Conservation (phyloP, 106 monocot species). For the Acorus gramineus region DNA sequence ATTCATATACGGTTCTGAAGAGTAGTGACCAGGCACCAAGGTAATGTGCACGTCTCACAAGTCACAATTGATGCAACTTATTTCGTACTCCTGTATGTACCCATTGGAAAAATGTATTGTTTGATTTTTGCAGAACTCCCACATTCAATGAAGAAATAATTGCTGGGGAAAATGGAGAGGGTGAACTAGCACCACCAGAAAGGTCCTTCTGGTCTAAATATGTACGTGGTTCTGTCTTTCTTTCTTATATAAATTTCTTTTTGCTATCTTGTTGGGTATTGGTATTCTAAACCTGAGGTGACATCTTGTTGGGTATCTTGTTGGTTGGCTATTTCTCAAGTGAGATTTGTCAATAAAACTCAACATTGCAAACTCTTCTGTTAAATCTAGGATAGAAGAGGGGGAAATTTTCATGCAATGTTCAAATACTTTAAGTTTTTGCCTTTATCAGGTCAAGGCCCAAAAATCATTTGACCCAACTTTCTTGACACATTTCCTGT, state of each 20-base stretch:
- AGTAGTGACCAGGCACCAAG: slow-evolving; percentile 66
- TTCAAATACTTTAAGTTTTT: too few species aligned
- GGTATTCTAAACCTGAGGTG: background rate
- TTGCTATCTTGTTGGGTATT: slow-evolving; percentile 1
- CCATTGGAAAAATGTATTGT: background rate
- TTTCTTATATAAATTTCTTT: background rate
- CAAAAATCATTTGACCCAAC: too few species aligned
- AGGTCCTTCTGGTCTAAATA: slow-evolving; percentile 99
- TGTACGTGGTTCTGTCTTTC: slow-evolving; percentile 30
- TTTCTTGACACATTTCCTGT: too few species aligned
- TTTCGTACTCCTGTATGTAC: background rate
- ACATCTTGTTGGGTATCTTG: too few species aligned
- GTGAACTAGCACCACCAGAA: slow-evolving; percentile 72
- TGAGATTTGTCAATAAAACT: too few species aligned
- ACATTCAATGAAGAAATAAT: slow-evolving; percentile 78
- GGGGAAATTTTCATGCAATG: too few species aligned
- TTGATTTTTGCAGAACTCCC: slow-evolving; percentile 57
- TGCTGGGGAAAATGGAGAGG: slow-evolving; percentile 44
- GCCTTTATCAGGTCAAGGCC: too few species aligned
- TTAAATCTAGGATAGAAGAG: too few species aligned
- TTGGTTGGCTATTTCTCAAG: too few species aligned
- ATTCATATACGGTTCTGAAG: slow-evolving; percentile 81
- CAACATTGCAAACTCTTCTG: too few species aligned
- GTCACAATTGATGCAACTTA: background rate
- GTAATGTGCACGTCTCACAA: slow-evolving; percentile 19